Conservation (phyloP, 306 rosid species). For the Erythrophleum fordii region DNA sequence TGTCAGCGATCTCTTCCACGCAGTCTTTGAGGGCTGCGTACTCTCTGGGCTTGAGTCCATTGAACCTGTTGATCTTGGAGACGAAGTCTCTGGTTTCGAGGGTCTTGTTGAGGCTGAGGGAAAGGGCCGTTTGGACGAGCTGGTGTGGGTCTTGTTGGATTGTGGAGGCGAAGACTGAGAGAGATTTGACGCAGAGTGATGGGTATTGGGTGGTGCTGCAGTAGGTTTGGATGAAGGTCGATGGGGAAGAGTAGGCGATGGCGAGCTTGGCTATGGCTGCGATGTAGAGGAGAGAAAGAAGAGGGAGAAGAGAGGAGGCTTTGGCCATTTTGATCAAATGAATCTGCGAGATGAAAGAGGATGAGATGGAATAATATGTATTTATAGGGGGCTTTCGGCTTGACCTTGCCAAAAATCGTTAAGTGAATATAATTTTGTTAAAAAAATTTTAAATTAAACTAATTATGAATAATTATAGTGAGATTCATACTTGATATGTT, state of each 20-base stretch:
- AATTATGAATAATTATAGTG: no score
- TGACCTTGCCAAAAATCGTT: background rate
- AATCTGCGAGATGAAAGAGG: background rate
- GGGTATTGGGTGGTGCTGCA: constrained; percentile 50
- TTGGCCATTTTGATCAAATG: constrained; percentile 31
- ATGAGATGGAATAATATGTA: background rate
- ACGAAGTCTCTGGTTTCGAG: constrained; percentile 40
- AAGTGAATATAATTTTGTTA: background rate
- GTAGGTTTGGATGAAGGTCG: constrained; percentile 44
- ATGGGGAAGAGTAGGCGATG: background rate
- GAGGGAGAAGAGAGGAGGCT: background rate
- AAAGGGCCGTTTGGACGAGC: constrained; percentile 48
- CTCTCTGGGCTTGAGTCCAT: constrained; percentile 37
- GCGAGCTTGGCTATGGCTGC: background rate
- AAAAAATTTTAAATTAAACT: background rate
- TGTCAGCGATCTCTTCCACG: constrained; percentile 44
- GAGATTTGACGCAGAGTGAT: constrained; percentile 39
- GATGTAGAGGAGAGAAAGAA: background rate
- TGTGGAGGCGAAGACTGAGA: constrained; percentile 40
- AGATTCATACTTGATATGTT: no score
- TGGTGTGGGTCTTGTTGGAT: constrained; percentile 50
- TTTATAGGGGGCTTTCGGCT: constrained; percentile 17
- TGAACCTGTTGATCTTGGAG: constrained; percentile 30
- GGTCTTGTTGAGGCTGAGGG: constrained; percentile 42
- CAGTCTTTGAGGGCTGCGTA: constrained; percentile 46